Evolutionary conservation across 192 early-diverging fungal genomes (phyloP).

Genomic region (Entrophospora sp.): DNA sequence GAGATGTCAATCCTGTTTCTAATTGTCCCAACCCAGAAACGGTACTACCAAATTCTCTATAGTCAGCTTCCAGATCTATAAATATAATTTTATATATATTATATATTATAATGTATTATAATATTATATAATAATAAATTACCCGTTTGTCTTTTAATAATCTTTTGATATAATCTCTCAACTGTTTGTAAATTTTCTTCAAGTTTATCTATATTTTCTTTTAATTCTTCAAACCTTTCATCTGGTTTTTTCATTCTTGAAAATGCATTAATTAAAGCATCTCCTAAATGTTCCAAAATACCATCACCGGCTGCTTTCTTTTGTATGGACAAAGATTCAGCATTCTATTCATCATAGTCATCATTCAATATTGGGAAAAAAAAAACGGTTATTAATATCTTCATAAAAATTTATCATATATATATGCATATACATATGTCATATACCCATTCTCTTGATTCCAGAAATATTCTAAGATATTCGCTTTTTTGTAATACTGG

Average conservation of each 20-base stretch:
- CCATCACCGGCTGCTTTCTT: conserved; percentile 34
- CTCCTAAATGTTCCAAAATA: conserved; percentile 77
- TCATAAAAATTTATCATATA: background rate
- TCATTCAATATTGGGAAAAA: too few relatives aligned
- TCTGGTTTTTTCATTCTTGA: conserved; percentile 85
- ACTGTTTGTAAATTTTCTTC: conserved; percentile 80
- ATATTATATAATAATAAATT: too few relatives aligned
- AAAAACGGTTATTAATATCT: background rate
- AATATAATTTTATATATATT: too few relatives aligned
- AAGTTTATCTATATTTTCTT: conserved; percentile 72
- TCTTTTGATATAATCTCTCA: conserved; percentile 72
- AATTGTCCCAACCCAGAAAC: conserved; percentile 68
- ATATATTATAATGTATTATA: too few relatives aligned
- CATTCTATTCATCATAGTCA: conserved; percentile 27
- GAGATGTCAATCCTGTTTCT: conserved; percentile 77
- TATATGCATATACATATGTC: background rate
- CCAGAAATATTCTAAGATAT: conserved; percentile 71
- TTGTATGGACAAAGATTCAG: conserved; percentile 33
- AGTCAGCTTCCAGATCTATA: conserved; percentile 68
- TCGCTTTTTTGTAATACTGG: conserved; percentile 67
- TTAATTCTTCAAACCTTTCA: conserved; percentile 74
- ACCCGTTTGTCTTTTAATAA: conserved; percentile 66
- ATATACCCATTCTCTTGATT: conserved; percentile 66
- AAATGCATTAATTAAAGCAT: conserved; percentile 81
- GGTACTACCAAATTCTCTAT: conserved; percentile 70